Conservation (phyloP, 176 grass and related monocot genomes). For the Raddia distichophylla region DNA sequence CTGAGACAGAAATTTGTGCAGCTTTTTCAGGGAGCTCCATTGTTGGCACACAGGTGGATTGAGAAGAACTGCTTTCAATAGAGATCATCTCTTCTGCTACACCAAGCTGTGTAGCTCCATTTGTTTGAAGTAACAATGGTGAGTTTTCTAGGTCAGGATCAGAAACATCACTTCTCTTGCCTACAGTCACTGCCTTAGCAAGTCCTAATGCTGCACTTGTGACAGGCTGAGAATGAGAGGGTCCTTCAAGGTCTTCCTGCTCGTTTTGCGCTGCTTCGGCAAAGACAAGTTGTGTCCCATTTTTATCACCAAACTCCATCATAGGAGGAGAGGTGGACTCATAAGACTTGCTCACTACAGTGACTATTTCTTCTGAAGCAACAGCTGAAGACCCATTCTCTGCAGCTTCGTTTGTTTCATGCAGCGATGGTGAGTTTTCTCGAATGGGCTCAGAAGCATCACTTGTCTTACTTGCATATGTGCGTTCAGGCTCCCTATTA, state of each 20-base stretch:
- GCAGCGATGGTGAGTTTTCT: conserved; percentile 15
- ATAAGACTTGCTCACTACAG: conserved; percentile 27
- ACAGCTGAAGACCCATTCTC: conserved; percentile 23
- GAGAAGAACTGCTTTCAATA: conserved; percentile 26
- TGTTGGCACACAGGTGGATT: conserved; percentile 12
- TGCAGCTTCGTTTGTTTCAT: conserved; percentile 25
- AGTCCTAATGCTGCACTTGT: neutral
- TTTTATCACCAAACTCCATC: conserved; percentile 24
- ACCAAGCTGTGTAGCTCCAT: conserved; percentile 24
- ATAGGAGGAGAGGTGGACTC: conserved; percentile 15
- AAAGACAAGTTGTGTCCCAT: neutral
- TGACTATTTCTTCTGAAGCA: conserved; percentile 25
- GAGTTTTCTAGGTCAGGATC: conserved; percentile 30
- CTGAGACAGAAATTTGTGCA: conserved; percentile 3
- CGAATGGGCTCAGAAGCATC: conserved; percentile 33
- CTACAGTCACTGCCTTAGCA: conserved; percentile 19
- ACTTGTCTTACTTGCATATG: conserved; percentile 11
- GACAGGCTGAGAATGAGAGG: neutral
- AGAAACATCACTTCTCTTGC: conserved; percentile 30
- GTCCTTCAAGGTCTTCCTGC: neutral
- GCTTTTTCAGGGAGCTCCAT: conserved; percentile 27
- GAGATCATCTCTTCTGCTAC: conserved; percentile 26
- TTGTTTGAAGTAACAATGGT: neutral
- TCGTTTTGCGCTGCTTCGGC: conserved; percentile 12
- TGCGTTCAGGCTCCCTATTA: conserved; percentile 26